Conservation (phyloP, 129 eudicot genomes). For the Lactuca sativa region DNA sequence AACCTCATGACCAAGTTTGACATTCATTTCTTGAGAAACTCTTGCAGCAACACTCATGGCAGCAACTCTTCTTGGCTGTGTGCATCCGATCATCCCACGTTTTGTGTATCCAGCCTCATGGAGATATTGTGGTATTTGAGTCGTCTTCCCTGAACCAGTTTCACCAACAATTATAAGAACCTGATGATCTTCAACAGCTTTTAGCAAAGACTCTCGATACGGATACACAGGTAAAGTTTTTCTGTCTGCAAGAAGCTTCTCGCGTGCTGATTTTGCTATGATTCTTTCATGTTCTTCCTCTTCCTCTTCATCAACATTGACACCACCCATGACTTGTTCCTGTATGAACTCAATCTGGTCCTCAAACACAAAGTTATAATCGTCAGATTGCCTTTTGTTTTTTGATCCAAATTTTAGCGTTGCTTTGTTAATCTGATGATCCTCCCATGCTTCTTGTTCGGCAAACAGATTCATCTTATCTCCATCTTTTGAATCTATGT, state of each 20-base stretch:
- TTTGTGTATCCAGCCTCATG: conserved; percentile 96
- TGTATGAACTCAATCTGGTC: conserved; percentile 92
- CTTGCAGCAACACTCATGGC: conserved; percentile 99
- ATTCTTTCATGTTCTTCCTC: conserved; percentile 51
- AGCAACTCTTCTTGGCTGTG: conserved; percentile 94
- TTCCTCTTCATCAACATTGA: conserved; percentile 42
- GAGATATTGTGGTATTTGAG: conserved; percentile 96
- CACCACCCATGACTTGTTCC: conserved; percentile 84
- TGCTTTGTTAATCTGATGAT: conserved; percentile 95
- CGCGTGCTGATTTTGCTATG: conserved; percentile 68
- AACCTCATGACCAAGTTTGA: conserved; percentile 93
- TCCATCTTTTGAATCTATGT: conserved; percentile 75
- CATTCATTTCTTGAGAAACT: conserved; percentile 93
- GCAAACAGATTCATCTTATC: conserved; percentile 98
- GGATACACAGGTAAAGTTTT: conserved; percentile 87
- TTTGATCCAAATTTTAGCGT: conserved; percentile 83
- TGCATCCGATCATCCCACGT: conserved; percentile 87
- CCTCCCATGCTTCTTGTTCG: conserved; percentile 99
- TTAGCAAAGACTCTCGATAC: conserved; percentile 74
- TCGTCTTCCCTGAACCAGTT: conserved; percentile 98
- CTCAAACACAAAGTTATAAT: conserved; percentile 87
- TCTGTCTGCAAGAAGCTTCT: conserved; percentile 89
- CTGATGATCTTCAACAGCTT: conserved; percentile 89
- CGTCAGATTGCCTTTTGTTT: conserved; percentile 64
- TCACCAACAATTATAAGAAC: conserved; percentile 97